Base-by-base conservation (phyloP, 768 basidiomycete species). In the Kwoniella mangroviensis region DNA sequence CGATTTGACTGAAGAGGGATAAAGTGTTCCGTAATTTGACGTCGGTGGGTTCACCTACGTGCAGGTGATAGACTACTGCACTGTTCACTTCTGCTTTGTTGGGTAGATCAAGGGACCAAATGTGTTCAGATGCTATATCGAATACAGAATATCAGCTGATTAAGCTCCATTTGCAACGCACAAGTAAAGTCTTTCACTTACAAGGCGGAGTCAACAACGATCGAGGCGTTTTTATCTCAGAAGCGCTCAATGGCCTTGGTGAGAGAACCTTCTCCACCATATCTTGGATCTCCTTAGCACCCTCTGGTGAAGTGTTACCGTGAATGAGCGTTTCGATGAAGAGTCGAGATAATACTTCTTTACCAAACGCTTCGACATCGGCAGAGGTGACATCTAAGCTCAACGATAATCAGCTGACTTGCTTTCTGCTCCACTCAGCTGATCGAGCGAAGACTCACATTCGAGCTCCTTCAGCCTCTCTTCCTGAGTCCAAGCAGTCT, bases 61-160 rank as follows among this genome's bases (percentile, higher is more conserved):
- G 90, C 67, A 92, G 84, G 81, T 91, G 94, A 84, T 97, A 98
- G 3, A 91, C 90, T 63, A 98, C 79, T 1, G 91, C 88, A 6
- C 91, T 92, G 84, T 98, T 99, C 59, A 90, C 85, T 83, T 99
- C 91, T 75, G 92, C 89, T 2, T 89, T 87, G 81, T 98, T 98
- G 4, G 89, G 89, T 26, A 96, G 88, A 2, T 86, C 86, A 2
- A 87, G 77, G 7, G 88, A 85, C 86, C 89, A 90, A 63, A 90
- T 86, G 75, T 86, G 87, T 78, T 94, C 90, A 55, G 88, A 89
- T 5, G 87, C 94, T 94, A 77, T 12, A 26, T 58, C 1, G 41
- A 13, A 15, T 17, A 26, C 28, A 55, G n/a, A 11, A 42, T 9
- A 40, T 60, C 40, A 70, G 21, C 52, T 56, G 65, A 34, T 34